phyloP scores from a whole-genome alignment of 179 eudicot species.

The Silene noctiflora region DNA sequence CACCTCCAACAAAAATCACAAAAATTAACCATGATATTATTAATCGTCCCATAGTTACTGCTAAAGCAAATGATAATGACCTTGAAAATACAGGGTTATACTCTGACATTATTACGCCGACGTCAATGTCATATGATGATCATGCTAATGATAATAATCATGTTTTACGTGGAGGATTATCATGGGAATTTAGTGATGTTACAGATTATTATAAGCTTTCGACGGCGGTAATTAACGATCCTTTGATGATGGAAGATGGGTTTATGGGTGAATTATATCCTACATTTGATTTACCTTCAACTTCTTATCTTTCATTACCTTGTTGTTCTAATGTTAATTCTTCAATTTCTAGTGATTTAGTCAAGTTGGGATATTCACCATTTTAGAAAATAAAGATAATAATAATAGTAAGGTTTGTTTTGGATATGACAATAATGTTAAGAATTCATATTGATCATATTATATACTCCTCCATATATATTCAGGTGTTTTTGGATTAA shows the following conservation, averaged over 20 bases:
- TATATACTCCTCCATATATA: too few species aligned
- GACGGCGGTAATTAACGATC: slow-evolving; percentile 16
- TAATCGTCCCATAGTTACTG: background rate
- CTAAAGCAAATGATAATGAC: background rate
- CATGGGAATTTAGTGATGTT: slow-evolving; percentile 38
- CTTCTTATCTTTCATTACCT: slow-evolving; percentile 9
- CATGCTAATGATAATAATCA: background rate
- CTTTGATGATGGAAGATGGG: slow-evolving; percentile 41
- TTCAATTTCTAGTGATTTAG: slow-evolving; percentile 34
- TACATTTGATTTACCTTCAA: slow-evolving; percentile 14
- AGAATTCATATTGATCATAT: background rate
- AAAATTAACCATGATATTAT: background rate
- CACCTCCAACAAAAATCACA: slow-evolving; percentile 28
- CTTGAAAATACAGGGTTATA: background rate
- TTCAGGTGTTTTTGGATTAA: background rate
- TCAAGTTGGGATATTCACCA: slow-evolving; percentile 38
- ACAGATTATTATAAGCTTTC: background rate
- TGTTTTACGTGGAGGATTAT: slow-evolving; percentile 22
- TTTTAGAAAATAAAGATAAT: slow-evolving; percentile 12
- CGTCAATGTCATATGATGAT: too few species aligned
- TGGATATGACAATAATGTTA: background rate
- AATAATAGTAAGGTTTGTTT: background rate
- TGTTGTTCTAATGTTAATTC: background rate
- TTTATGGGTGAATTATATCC: slow-evolving; percentile 37
- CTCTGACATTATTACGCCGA: background rate